A percentile compares a stretch with the other conserved stretches of the same genome.
Conservation (phyloP, 495 filamentous ascomycete genomes). For the Penicillium mononematosum region DNA sequence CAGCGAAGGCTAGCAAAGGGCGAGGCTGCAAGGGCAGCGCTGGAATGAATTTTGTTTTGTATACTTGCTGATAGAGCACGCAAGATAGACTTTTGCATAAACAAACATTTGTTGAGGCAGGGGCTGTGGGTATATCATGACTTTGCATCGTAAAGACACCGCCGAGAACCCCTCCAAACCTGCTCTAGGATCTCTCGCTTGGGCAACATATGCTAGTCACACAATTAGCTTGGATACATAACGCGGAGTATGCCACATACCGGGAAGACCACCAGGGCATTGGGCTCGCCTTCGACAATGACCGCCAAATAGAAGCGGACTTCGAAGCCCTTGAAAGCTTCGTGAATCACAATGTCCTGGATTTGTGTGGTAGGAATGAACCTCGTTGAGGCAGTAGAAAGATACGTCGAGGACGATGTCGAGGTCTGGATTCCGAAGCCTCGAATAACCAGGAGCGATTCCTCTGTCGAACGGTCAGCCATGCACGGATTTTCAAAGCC, state of each 20-base stretch:
- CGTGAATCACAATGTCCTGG: constrained; percentile 89
- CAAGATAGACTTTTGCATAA: neutral
- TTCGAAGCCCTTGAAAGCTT: constrained; percentile 91
- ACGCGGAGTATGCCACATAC: constrained; percentile 36
- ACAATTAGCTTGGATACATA: constrained; percentile 11
- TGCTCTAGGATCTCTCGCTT: constrained; percentile 68
- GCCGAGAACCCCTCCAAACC: constrained; percentile 79
- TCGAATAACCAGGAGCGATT: constrained; percentile 83
- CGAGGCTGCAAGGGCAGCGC: constrained; percentile 19
- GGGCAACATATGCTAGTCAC: constrained; percentile 62
- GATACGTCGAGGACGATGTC: constrained; percentile 61
- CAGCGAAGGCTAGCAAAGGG: constrained; percentile 46
- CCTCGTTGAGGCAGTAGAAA: constrained; percentile 65
- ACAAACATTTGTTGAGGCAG: neutral
- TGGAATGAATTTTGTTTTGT: constrained; percentile 14
- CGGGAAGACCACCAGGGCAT: constrained; percentile 91
- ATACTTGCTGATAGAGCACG: constrained; percentile 12
- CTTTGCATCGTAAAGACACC: constrained; percentile 72
- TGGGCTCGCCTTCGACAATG: constrained; percentile 85
- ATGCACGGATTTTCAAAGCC: constrained; percentile 12
- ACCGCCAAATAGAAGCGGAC: constrained; percentile 87
- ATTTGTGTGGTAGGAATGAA: constrained; percentile 95
- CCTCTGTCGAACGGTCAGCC: constrained; percentile 52
- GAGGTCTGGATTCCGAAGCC: constrained; percentile 90
- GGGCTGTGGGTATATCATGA: constrained; percentile 25